phyloP scores from a whole-genome alignment of 805 yeast genomes.

The Hanseniaspora thailandica region DNA sequence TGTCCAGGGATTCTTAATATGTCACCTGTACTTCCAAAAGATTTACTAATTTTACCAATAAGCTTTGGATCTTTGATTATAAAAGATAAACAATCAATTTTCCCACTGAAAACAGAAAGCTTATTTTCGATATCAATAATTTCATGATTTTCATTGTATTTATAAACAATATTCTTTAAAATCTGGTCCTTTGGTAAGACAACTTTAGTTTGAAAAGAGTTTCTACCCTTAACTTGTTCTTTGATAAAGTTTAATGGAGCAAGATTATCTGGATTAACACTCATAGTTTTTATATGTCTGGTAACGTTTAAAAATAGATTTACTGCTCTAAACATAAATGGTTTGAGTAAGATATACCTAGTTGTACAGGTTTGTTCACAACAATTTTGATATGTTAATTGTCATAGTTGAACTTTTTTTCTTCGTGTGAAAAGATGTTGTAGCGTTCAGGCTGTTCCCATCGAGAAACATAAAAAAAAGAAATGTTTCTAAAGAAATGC shows the following conservation, averaged over 20 bases:
- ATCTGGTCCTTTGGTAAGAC: conserved; percentile 1
- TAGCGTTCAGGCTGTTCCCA: too few relatives aligned
- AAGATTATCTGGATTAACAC: neutral
- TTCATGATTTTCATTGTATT: conserved; percentile 1
- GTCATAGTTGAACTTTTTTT: too few relatives aligned
- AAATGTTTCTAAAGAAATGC: too few relatives aligned
- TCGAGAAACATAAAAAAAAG: too few relatives aligned
- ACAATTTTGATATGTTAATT: too few relatives aligned
- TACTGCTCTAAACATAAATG: neutral
- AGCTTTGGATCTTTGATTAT: neutral
- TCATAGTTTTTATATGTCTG: neutral
- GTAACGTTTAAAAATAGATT: neutral
- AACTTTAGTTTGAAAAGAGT: neutral
- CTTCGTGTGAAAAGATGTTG: too few relatives aligned
- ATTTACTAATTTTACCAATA: neutral
- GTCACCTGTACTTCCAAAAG: conserved; percentile 6
- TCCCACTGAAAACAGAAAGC: neutral
- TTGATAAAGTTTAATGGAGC: neutral
- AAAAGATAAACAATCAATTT: neutral
- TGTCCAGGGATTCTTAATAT: conserved; percentile 1
- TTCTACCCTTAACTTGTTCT: neutral
- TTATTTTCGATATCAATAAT: conserved; percentile 8
- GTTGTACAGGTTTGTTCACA: too few relatives aligned
- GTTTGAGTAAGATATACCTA: neutral
- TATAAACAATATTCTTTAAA: neutral